These are phyloP conservation scores for Picea glauca DNA, from an alignment of 75 land plant species.

Conservation along the genomic window DNA sequence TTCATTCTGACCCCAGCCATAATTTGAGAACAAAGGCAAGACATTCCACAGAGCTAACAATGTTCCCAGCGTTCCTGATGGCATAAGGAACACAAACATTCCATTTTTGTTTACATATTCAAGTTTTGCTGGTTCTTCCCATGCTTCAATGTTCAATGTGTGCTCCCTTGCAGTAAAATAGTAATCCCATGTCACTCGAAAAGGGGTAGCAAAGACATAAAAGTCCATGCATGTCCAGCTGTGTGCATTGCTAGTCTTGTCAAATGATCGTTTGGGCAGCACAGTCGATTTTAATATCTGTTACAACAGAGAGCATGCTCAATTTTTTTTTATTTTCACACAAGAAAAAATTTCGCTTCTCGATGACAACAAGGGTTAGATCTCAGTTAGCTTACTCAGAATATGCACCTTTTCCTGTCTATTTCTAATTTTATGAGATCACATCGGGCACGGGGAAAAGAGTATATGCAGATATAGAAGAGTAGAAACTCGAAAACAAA, in stretches of 20 bases:
- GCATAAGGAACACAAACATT: constrained; percentile 81
- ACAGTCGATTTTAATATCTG: no score
- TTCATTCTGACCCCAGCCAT: constrained; percentile 76
- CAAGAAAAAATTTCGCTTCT: no score
- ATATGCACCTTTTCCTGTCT: no score
- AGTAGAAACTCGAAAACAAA: no score
- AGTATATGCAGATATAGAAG: no score
- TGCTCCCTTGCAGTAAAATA: constrained; percentile 56
- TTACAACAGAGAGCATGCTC: no score
- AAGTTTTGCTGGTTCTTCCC: constrained; percentile 32
- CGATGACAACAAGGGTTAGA: no score
- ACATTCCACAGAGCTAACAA: constrained; percentile 77
- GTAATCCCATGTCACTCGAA: constrained; percentile 69
- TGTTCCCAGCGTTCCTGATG: constrained; percentile 81
- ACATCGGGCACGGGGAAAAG: no score
- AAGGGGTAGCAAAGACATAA: constrained; percentile 75
- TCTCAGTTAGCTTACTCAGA: no score
- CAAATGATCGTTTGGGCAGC: no score
- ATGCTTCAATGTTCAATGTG: constrained; percentile 39
- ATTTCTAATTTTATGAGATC: no score
- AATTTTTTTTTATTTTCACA: no score
- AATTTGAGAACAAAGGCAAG: constrained; percentile 68
- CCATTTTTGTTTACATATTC: constrained; percentile 74
- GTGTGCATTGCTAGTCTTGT: constrained; percentile 44
- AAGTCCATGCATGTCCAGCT: constrained; percentile 85